Evolutionary conservation across 75 land plant species (phyloP).

Genomic region (Gnetum montanum): DNA sequence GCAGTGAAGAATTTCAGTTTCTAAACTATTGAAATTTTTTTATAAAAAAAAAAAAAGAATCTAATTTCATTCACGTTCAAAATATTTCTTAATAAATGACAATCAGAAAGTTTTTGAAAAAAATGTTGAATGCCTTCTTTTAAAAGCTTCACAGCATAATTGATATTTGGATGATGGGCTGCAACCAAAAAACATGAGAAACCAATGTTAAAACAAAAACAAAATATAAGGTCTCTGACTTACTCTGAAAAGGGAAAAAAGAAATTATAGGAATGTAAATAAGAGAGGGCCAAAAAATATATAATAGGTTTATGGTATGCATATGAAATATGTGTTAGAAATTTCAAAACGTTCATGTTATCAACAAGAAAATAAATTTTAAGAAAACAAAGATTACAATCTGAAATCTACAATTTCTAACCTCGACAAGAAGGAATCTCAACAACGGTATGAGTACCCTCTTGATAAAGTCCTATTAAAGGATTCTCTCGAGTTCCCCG

Average conservation of each 20-base stretch:
- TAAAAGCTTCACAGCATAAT: conserved; percentile 65
- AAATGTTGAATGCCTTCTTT: conserved; percentile 52
- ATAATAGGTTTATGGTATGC: no score
- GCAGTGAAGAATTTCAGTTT: background rate
- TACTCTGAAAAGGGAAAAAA: background rate
- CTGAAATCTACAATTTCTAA: conserved; percentile 5
- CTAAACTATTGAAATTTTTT: background rate
- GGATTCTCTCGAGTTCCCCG: conserved; percentile 74
- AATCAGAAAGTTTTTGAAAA: background rate
- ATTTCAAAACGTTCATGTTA: background rate
- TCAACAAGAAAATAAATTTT: background rate
- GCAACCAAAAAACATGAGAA: conserved; percentile 13
- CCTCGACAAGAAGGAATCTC: conserved; percentile 92
- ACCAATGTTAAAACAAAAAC: no score
- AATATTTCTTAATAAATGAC: background rate
- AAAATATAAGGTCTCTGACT: no score
- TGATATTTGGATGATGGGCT: conserved; percentile 96
- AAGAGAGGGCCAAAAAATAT: no score
- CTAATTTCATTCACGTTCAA: no score
- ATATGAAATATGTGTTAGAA: no score
- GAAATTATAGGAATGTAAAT: no score
- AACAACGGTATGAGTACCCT: conserved; percentile 79
- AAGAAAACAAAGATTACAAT: background rate
- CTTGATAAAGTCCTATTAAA: conserved; percentile 79
- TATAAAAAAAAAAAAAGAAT: no score